Evolutionary conservation across 176 grass and related monocot genomes (phyloP), one percentile per base, ranked within the genome.

Genomic region (maize (Zea mays)): DNA sequence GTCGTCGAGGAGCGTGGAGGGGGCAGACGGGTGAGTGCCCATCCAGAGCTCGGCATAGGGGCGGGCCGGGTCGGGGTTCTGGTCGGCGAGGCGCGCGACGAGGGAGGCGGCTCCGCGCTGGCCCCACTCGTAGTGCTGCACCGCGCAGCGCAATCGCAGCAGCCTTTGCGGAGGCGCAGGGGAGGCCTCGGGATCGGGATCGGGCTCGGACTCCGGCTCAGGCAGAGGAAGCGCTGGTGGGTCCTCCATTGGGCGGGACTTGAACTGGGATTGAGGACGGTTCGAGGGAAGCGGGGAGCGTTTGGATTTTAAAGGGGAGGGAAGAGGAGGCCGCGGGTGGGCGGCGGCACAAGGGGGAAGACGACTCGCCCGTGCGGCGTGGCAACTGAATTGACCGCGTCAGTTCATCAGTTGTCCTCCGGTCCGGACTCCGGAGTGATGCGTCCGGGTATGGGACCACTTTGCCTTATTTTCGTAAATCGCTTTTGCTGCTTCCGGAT

Each of bases 41-140:
- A 95, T 93, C 96, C 96, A 99, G 33, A 99, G 87, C 90, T 97
- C 95, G 19, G 96, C 92, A 54, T 89, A 99, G 43, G 96, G 92
- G 15, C 43, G 70, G 0, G 17, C 78, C 4, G 44, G 62, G 72
- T 95, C 85, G 41, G 85, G 8, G 10, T 73, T 68, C 7, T 9
- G 12, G 17, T 2, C 80, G 42, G 87, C 74, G 27, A 99, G 90
- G 38, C 75, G 86, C 33, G 96, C 90, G 5, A 92, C 92, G 63
- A 84, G 85, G 27, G 92, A 95, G 0, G 75, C 75, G 8, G 19
- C 58, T 3, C 92, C 92, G 13, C 59, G 71, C 6, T 69, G 50
- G 15, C 96, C 92, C 96, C 96, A 99, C 62, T 87, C 92, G 92
- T 99, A 99, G 83, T 89, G 85, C 83, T 95, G 87, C 79, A 90